Evolutionary conservation across 768 basidiomycete species (phyloP).

Genomic region (Auriscalpium orientale): DNA sequence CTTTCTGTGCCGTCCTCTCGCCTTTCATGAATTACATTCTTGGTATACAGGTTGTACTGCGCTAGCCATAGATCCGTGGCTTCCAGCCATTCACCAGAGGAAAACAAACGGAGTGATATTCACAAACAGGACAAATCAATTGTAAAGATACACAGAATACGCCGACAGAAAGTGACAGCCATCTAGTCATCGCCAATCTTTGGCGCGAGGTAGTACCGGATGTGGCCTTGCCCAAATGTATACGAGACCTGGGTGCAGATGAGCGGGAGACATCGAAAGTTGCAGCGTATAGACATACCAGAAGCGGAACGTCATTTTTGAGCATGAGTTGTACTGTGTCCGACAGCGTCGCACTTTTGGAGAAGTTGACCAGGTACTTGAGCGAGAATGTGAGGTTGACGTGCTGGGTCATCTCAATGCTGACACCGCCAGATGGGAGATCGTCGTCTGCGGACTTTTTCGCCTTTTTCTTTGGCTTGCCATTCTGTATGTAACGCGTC

Average conservation of each 20-base stretch:
- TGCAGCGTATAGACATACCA: slow-evolving; percentile 40
- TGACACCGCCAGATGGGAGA: slow-evolving; percentile 45
- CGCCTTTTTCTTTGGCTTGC: slow-evolving; percentile 44
- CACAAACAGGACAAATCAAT: too few relatives aligned
- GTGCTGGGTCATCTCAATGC: slow-evolving; percentile 82
- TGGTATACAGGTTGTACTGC: too few relatives aligned
- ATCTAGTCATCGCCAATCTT: slow-evolving; percentile 81
- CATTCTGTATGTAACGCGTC: slow-evolving; percentile 12
- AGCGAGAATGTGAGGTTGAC: slow-evolving; percentile 92
- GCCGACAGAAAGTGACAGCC: too few relatives aligned
- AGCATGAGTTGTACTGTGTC: slow-evolving; percentile 75
- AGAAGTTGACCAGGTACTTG: slow-evolving; percentile 96
- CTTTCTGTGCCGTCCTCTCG: not conserved
- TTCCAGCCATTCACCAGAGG: too few relatives aligned
- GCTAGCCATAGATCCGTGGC: too few relatives aligned
- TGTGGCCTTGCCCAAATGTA: slow-evolving; percentile 80
- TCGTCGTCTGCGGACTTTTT: slow-evolving; percentile 41
- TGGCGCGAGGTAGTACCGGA: slow-evolving; percentile 93
- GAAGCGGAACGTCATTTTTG: slow-evolving; percentile 86
- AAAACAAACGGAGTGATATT: too few relatives aligned
- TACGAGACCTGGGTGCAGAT: slow-evolving; percentile 63
- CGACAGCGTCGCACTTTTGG: slow-evolving; percentile 76
- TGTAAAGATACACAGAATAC: too few relatives aligned
- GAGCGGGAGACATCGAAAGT: not conserved
- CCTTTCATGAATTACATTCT: not conserved